Evolutionary conservation across 129 eudicot genomes (phyloP), one percentile per base, ranked within the genome.

Genomic region (Centrapalus pauciflorus): DNA sequence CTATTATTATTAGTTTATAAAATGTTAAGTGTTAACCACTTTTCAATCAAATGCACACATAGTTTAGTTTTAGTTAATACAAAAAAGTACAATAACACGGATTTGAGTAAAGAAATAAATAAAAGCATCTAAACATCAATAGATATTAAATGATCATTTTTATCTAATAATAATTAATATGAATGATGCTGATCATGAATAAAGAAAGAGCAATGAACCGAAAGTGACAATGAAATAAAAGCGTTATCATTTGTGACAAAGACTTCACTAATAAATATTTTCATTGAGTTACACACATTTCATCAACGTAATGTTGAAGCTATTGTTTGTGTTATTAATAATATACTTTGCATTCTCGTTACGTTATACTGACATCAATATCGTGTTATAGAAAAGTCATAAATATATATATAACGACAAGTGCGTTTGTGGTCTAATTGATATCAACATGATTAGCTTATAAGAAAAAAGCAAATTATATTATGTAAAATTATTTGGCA

Each of bases 191-290:
- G 43, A 28, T 17, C 26, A 14, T 4, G 26, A 66, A 49, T 4
- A 50, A 66, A 49, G 30, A 37, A 32, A 8, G 11, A 5, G 16
- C 32, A 49, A 19, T 32, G 30, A 66, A 30, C 45, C 50, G n/a
- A 21, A 19, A 49, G 14, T 30, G 25, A 6, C 34, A 32, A 50
- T 61, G 48, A 35, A 50, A 16, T 65, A 28, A 48, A 9, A 16
- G 3, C n/a, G 30, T 24, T 11, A 28, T 30, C 51, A 66, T 12
- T 66, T 66, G 13, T 10, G 71, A 66, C 27, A 30, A 50, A 7
- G 51, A 67, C 61, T n/a, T n/a, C n/a, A 51, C 10, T 32, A 50
- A n/a, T 3, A 67, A 34, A 67, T 51, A 51, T 67, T 67, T 66
- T 67, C 61, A 29, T 48, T 56, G 9, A 51, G 21, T 51, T 20